phyloP scores from a whole-genome alignment of 108 stramenopile genomes.

The Cyclotella cryptica region DNA sequence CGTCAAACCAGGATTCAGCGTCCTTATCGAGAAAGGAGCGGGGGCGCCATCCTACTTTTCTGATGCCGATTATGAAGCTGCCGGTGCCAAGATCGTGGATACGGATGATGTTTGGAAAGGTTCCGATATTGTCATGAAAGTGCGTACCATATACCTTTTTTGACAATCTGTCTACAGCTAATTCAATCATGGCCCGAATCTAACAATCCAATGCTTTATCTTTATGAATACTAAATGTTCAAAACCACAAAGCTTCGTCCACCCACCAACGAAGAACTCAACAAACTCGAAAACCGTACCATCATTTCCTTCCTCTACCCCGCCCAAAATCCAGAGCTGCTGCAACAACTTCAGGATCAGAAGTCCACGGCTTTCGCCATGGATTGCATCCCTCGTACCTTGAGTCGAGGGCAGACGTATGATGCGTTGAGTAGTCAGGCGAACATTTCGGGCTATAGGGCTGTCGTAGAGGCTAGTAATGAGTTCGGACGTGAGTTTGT shows the following conservation, averaged over 20 bases:
- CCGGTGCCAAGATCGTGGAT: constrained; percentile 92
- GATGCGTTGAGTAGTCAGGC: constrained; percentile 97
- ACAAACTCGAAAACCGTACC: constrained; percentile 78
- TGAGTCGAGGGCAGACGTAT: constrained; percentile 97
- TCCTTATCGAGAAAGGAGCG: constrained; percentile 91
- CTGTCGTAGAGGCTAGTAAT: constrained; percentile 97
- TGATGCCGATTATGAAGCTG: constrained; percentile 93
- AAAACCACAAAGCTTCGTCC: constrained; percentile 72
- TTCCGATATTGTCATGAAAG: constrained; percentile 94
- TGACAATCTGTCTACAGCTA: background rate
- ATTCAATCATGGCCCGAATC: background rate
- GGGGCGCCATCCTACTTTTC: constrained; percentile 86
- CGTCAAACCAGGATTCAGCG: constrained; percentile 84
- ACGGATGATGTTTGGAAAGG: constrained; percentile 79
- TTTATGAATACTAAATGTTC: background rate
- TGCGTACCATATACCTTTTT: constrained; percentile 21
- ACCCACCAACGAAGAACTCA: constrained; percentile 89
- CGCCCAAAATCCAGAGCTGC: constrained; percentile 90
- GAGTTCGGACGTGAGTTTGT: constrained; percentile 81
- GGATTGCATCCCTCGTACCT: constrained; percentile 96
- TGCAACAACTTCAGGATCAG: constrained; percentile 89
- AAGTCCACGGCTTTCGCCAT: constrained; percentile 96
- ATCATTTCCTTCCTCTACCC: constrained; percentile 94
- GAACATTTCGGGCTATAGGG: constrained; percentile 98
- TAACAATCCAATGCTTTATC: constrained; percentile 12